Base-by-base conservation (phyloP, 805 yeast genomes). In the Lachancea lanzarotensis region DNA sequence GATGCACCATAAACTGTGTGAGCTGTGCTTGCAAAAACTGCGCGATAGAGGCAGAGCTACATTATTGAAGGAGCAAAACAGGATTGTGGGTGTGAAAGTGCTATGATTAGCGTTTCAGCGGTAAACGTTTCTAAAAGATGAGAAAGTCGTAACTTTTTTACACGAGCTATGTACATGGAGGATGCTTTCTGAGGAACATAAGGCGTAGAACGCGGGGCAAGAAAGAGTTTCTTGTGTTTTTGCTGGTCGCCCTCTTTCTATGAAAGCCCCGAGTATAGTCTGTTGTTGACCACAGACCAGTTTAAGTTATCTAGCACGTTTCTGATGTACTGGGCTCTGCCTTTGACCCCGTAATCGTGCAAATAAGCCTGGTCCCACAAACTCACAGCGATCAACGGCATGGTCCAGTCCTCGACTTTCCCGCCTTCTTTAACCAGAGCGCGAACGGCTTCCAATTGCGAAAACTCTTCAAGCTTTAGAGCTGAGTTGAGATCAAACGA, bases 321-420 rank as follows among this genome's bases (percentile, higher is more conserved):
- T 49, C 76, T 76, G 52, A 93, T 73, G 65, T 84, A 93, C 43
- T 75, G 71, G 36, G 76, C 70, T 68, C 82, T 84, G 19, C 93
- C 95, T 18, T 55, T 60, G 42, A 86, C 74, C 38, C 97, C 96
- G 66, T 82, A 91, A 65, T 93, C 98, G 22, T 76, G 69, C 37
- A 88, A 56, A 63, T 82, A 93, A n/a, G 96, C 87, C 52, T 81
- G 78, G 63, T 91, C 95, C 96, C 97, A 90, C 53, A 84, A 74
- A 65, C 81, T 87, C 52, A 89, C 73, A 41, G 81, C 84, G 52
- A 93, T 72, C 38, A 93, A 67, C 37, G 68, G 68, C 52, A 89
- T 69, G 19, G 80, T 74, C 69, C 75, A 78, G 61, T 83, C 90
- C 52, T 70, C 72, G 33, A 71, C 72, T 17, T 66, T 65, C 25